A percentile compares a stretch with the other conserved stretches of the same genome.
Evolutionary conservation across 331 rosid species (phyloP).

Genomic region (Rhamnella rubrinervis): DNA sequence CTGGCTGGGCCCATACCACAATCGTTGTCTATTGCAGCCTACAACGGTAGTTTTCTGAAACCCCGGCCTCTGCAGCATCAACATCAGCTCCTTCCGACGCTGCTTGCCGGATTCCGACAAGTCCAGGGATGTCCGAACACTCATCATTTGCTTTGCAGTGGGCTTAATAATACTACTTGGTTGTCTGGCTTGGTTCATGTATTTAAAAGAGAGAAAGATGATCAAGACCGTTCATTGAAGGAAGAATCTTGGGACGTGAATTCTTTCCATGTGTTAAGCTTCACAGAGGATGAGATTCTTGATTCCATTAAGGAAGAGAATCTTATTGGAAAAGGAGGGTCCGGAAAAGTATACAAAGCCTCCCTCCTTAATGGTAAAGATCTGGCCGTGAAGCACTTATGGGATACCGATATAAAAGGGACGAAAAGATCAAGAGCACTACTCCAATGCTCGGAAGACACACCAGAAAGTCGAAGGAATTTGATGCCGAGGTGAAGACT

Average conservation of each 20-base stretch:
- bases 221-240: constrained; percentile 54
- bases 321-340: constrained; percentile 84
- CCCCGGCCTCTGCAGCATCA: constrained; percentile 58
- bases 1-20: constrained; percentile 62
- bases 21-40: constrained; percentile 55
- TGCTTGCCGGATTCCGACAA: constrained; percentile 43
- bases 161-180: constrained; percentile 32
- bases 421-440: constrained; percentile 35
- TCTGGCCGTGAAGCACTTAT: constrained; percentile 83
- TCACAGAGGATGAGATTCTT: constrained; percentile 78
- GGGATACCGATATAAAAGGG: constrained; percentile 48
- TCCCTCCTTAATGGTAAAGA: constrained; percentile 60
- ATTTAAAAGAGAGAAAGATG: constrained; percentile 34
- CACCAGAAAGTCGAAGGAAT: constrained; percentile 48
- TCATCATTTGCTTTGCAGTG: constrained; percentile 46
- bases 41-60: constrained; percentile 80
- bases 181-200: constrained; percentile 31
- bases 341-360: constrained; percentile 78
- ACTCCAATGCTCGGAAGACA: constrained; percentile 53
- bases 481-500: constrained; percentile 75
- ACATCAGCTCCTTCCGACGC: constrained; percentile 36
- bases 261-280: constrained; percentile 75
- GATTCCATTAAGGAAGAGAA: constrained; percentile 80
- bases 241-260: constrained; percentile 88
- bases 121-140: constrained; percentile 42